These are phyloP conservation scores for Cercospora zeina DNA, from an alignment of 2,329 filamentous ascomycete genomes.

Conservation along the genomic window DNA sequence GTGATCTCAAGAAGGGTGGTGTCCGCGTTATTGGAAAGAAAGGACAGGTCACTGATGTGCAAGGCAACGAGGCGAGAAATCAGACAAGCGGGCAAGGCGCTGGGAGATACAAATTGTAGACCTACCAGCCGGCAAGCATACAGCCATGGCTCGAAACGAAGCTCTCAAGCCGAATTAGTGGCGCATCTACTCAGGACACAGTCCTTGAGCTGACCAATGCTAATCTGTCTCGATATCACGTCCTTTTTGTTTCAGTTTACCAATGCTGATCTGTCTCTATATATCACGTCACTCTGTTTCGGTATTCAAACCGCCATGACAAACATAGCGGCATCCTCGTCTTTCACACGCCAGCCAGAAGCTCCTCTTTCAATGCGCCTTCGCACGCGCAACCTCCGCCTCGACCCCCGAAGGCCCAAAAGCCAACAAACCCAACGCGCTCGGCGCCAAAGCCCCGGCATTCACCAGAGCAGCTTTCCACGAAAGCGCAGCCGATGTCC, in stretches of 20 bases:
- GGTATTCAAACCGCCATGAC: too few species aligned
- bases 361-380: not conserved
- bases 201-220: not conserved
- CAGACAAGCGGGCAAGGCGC: conserved; percentile 32
- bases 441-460: not conserved
- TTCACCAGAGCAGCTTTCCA: conserved; percentile 4
- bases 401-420: conserved; percentile 7
- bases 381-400: not conserved
- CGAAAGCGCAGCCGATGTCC: not conserved
- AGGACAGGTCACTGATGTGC: conserved; percentile 79
- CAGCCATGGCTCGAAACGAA: not conserved
- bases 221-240: not conserved
- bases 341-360: not conserved
- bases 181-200: not conserved
- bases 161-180: not conserved
- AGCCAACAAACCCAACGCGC: conserved; percentile 9
- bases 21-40: conserved; percentile 91
- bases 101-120: conserved; percentile 39
- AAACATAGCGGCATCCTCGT: too few species aligned
- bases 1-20: conserved; percentile 75
- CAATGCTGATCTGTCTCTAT: not conserved
- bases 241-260: not conserved
- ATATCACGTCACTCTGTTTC: too few species aligned
- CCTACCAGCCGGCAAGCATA: not conserved
- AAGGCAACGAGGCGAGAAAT: conserved; percentile 68